These are phyloP conservation scores for Rhizopogon roseolus DNA, from an alignment of 768 basidiomycete genomes.

Conservation along the genomic window DNA sequence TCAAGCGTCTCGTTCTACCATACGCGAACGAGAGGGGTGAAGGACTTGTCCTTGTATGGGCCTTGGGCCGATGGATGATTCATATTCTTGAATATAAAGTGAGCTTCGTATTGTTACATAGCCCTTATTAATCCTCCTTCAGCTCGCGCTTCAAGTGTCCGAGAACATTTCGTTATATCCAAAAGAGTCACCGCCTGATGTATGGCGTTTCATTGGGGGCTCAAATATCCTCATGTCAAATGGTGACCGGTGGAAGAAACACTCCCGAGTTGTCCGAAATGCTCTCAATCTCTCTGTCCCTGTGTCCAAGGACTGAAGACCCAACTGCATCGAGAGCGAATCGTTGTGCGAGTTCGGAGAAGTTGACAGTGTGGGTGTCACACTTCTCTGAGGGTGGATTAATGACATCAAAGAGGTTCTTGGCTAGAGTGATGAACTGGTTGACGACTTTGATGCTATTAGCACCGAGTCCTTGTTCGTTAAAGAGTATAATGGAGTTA, in stretches of 20 bases:
- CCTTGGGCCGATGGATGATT: conserved; percentile 36
- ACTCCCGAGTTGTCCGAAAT: conserved; percentile 29
- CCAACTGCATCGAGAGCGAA: conserved; percentile 35
- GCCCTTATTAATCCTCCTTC: background rate
- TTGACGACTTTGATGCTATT: conserved; percentile 31
- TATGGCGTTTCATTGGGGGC: conserved; percentile 30
- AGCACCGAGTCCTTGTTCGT: conserved; percentile 29
- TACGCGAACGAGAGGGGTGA: conserved; percentile 25
- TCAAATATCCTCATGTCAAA: conserved; percentile 35
- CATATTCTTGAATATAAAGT: conserved; percentile 33
- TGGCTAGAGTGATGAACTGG: too few species aligned
- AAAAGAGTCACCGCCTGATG: conserved; percentile 23
- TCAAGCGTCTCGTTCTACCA: conserved; percentile 31
- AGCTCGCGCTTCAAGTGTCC: conserved; percentile 12
- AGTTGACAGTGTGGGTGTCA: conserved; percentile 21
- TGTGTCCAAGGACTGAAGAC: conserved; percentile 26
- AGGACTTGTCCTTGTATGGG: conserved; percentile 33
- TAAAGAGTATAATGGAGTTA: conserved; percentile 30
- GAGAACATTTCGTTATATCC: conserved; percentile 8
- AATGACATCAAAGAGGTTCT: conserved; percentile 18
- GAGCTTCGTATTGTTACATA: background rate
- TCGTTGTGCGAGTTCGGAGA: conserved; percentile 22
- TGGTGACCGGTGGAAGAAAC: conserved; percentile 33
- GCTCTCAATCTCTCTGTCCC: conserved; percentile 31
- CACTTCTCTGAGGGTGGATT: conserved; percentile 18